Evolutionary conservation across 2,329 filamentous ascomycete genomes (phyloP), one percentile per base, ranked within the genome.

Genomic region (Fusarium burgessii): DNA sequence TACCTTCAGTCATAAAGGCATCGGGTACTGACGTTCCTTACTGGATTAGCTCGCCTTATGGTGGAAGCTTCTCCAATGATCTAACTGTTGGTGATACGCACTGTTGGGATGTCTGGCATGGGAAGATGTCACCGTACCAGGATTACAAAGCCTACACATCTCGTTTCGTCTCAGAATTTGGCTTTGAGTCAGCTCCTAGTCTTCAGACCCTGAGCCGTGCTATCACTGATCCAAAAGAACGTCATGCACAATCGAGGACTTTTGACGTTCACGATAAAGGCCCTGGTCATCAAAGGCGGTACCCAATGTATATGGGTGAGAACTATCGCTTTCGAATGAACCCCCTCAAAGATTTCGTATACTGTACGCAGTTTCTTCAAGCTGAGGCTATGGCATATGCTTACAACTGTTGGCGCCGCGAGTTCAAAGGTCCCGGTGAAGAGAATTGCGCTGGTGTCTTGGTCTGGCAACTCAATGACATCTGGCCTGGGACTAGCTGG

Each of bases 381-480:
- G 62, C 60, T 0, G 51, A 65, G 8, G 62, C 60, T 0, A 50
- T 65, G 20, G 62, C 60, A 0, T 65, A 65, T 4, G 60, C 62
- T 4, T 65, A 65, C 3, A 65, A 65, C 14, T 58, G 61, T 10
- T 65, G 60, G 62, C 33, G 60, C 1, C 45, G 60, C 4, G 60
- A 65, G 27, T 65, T 65, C 7, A n/a, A 33, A 41, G 62, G 62
- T 0, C 51, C 43, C 0, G 51, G 27, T 0, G 33, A 50, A 3
- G 62, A 65, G 3, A 40, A 65, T 2, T 65, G 60, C 3, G 51
- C 33, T 2, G 62, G 62, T 3, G 62, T 58, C 1, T 25, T 65
- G 11, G 62, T 65, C 36, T 65, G 60, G 60, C 62, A 65, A 14
- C 23, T 65, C 1, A 65, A 65, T 5, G 60, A 65, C 3, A 65